Conservation (phyloP, 139 green algal genomes). For the Chlamydomonas asymmetrica region DNA sequence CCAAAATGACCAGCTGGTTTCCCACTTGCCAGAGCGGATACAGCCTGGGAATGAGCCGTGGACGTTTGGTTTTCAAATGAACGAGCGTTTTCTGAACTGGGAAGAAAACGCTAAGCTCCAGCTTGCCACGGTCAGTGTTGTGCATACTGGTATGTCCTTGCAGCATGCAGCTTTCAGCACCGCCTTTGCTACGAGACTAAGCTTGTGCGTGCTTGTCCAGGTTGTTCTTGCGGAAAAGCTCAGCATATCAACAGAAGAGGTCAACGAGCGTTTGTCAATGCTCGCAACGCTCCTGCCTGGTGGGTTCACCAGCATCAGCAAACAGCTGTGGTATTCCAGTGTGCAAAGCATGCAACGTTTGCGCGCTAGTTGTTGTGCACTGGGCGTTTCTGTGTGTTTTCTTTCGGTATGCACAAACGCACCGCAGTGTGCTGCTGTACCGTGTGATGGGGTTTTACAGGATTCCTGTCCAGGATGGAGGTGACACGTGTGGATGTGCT, state of each 20-base stretch:
- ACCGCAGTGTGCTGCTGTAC: slow-evolving; percentile 5
- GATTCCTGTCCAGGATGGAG: slow-evolving; percentile 8
- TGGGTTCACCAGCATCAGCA: background rate
- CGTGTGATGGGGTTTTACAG: slow-evolving; percentile 7
- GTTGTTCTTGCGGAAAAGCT: slow-evolving; percentile 21
- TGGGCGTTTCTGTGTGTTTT: background rate
- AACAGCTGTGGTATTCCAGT: no score
- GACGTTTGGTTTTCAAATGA: slow-evolving; percentile 29
- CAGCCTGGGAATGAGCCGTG: background rate
- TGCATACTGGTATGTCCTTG: no score
- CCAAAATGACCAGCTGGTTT: background rate
- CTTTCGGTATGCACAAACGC: background rate
- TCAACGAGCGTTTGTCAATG: background rate
- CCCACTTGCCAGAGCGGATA: background rate
- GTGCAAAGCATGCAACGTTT: background rate
- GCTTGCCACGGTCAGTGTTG: no score
- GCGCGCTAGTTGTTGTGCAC: background rate
- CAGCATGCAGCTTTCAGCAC: no score
- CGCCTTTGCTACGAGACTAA: no score
- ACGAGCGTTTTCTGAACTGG: slow-evolving; percentile 21
- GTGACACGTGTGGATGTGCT: slow-evolving; percentile 26
- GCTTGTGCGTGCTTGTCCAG: no score
- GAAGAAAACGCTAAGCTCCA: slow-evolving; percentile 21
- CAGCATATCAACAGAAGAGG: no score
- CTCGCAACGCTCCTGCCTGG: background rate